phyloP scores from a whole-genome alignment of 345 rosid genomes.

The rapeseed (Brassica napus) region Da-Ae NC_063439.1:6457501-6458000 shows the following conservation, averaged over 20 bases:
- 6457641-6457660: slow-evolving; percentile 36
- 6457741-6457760: slow-evolving; percentile 23
- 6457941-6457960: neutral
- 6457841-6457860: neutral
- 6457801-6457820: too few species aligned
- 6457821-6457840: neutral
- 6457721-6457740: slow-evolving; percentile 35
- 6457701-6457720: slow-evolving; percentile 37
- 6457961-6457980: neutral
- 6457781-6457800: neutral
- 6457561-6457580: slow-evolving; percentile 24
- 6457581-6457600: neutral
- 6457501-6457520: neutral
- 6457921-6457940: neutral
- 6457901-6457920: slow-evolving; percentile 9
- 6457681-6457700: slow-evolving; percentile 48
- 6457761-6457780: neutral
- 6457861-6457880: neutral
- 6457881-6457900: neutral
- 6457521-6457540: slow-evolving; percentile 18
- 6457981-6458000: neutral
- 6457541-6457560: slow-evolving; percentile 31
- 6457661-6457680: slow-evolving; percentile 44
- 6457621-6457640: slow-evolving; percentile 10
- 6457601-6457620: neutral